Percentiles rank a stretch among this genome's conserved stretches.
phyloP scores from a whole-genome alignment of 768 basidiomycete species.

The Suillus cothurnatus region DNA sequence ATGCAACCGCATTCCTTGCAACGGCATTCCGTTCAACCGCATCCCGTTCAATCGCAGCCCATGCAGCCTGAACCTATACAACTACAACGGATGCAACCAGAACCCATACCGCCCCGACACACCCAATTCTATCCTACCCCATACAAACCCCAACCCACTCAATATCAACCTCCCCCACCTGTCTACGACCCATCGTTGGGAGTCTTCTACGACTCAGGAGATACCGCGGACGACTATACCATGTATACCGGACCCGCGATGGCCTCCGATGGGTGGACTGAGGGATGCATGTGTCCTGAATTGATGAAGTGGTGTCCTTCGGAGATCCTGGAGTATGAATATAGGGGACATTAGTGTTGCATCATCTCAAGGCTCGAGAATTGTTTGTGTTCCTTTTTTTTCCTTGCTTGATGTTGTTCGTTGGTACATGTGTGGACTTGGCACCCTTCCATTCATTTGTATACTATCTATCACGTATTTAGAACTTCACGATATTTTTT shows the following conservation, averaged over 20 bases:
- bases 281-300: constrained; percentile 1
- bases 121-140: not conserved
- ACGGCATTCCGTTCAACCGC: no score
- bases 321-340: not conserved
- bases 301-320: not conserved
- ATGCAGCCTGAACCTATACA: no score
- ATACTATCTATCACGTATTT: not conserved
- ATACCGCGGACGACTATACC: not conserved
- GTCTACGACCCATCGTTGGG: not conserved
- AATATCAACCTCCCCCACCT: not conserved
- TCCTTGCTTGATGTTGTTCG: not conserved
- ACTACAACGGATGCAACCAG: not conserved
- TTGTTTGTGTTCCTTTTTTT: not conserved
- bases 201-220: not conserved
- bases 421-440: not conserved
- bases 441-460: not conserved
- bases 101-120: not conserved
- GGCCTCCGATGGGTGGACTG: not conserved
- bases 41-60: not conserved
- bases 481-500: not conserved
- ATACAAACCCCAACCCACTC: not conserved
- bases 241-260: not conserved
- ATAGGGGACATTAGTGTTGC: not conserved
- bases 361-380: not conserved
- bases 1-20: no score